phyloP scores from a whole-genome alignment of 768 basidiomycete genomes.

The Cytidiella melzeri region DNA sequence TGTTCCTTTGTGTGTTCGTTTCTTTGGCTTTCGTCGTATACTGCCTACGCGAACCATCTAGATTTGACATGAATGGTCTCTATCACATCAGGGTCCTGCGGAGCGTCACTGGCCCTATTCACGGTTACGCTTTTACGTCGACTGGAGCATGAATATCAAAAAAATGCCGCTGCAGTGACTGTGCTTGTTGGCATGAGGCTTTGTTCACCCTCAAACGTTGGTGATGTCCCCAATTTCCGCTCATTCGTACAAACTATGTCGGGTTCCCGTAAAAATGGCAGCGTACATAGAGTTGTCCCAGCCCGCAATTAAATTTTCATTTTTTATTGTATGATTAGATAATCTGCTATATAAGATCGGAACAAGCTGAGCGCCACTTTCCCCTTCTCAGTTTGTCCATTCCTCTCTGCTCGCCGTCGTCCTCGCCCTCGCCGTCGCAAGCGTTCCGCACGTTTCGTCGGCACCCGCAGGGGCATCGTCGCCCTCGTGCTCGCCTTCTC shows the following conservation, averaged over 20 bases:
- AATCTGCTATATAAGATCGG: constrained; percentile 12
- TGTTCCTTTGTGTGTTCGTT: neutral
- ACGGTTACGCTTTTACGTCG: constrained; percentile 8
- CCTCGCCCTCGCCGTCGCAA: constrained; percentile 3
- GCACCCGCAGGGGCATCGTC: constrained; percentile 23
- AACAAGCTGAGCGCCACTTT: constrained; percentile 8
- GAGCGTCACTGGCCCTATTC: constrained; percentile 2
- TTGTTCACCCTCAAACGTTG: constrained; percentile 6
- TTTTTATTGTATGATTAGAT: constrained; percentile 5
- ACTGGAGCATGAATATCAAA: constrained; percentile 1
- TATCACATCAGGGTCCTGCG: constrained; percentile 20
- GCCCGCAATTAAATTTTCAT: neutral
- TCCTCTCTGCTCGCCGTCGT: constrained; percentile 10
- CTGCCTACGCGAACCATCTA: constrained; percentile 8
- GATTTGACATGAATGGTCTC: constrained; percentile 19
- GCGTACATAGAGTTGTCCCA: neutral
- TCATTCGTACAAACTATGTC: too few relatives aligned
- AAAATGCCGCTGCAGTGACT: constrained; percentile 4
- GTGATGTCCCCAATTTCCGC: too few relatives aligned
- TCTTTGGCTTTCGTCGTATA: neutral
- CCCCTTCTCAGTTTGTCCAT: constrained; percentile 12
- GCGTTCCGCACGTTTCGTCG: constrained; percentile 15
- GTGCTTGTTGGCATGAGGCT: constrained; percentile 6
- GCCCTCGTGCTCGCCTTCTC: constrained; percentile 19
- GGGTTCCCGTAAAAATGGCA: too few relatives aligned